Evolutionary conservation across 2,329 filamentous ascomycete species (phyloP).

Genomic region (Curvularia verruculosa): DNA sequence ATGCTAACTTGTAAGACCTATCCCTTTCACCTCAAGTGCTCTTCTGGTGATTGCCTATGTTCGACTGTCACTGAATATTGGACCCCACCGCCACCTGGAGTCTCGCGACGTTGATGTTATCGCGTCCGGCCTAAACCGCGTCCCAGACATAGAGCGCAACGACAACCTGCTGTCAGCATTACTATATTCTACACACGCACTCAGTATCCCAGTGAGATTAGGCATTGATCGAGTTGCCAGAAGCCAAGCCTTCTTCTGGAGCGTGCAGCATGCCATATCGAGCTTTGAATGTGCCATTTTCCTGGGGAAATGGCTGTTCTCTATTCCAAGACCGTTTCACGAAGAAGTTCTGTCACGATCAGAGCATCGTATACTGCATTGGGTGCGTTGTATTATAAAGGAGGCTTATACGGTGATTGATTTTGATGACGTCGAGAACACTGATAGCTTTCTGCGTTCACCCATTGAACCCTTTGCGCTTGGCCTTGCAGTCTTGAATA

Average conservation of each 20-base stretch:
- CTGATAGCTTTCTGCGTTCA: slow-evolving; percentile 17
- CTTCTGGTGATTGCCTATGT: slow-evolving; percentile 56
- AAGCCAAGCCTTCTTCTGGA: slow-evolving; percentile 64
- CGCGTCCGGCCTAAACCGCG: slow-evolving; percentile 47
- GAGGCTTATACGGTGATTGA: slow-evolving; percentile 51
- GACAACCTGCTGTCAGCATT: slow-evolving; percentile 58
- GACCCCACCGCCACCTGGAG: slow-evolving; percentile 53
- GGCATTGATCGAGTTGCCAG: slow-evolving; percentile 62
- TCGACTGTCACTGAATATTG: slow-evolving; percentile 55
- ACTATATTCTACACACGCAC: slow-evolving; percentile 60
- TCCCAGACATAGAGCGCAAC: slow-evolving; percentile 55
- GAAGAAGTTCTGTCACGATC: slow-evolving; percentile 28
- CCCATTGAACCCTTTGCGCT: slow-evolving; percentile 40
- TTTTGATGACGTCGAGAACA: slow-evolving; percentile 30
- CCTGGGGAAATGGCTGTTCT: slow-evolving; percentile 58
- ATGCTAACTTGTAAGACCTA: slow-evolving; percentile 19
- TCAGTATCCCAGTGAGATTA: slow-evolving; percentile 62
- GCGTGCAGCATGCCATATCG: slow-evolving; percentile 62
- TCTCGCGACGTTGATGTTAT: slow-evolving; percentile 53
- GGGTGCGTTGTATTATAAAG: slow-evolving; percentile 56
- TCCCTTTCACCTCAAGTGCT: slow-evolving; percentile 54
- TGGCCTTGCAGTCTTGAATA: slow-evolving; percentile 51
- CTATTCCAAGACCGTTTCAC: slow-evolving; percentile 28
- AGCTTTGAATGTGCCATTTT: slow-evolving; percentile 62
- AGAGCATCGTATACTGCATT: slow-evolving; percentile 56